These are phyloP conservation scores for Lentinula boryana DNA, from an alignment of 768 basidiomycete species.

Conservation along the genomic window DNA sequence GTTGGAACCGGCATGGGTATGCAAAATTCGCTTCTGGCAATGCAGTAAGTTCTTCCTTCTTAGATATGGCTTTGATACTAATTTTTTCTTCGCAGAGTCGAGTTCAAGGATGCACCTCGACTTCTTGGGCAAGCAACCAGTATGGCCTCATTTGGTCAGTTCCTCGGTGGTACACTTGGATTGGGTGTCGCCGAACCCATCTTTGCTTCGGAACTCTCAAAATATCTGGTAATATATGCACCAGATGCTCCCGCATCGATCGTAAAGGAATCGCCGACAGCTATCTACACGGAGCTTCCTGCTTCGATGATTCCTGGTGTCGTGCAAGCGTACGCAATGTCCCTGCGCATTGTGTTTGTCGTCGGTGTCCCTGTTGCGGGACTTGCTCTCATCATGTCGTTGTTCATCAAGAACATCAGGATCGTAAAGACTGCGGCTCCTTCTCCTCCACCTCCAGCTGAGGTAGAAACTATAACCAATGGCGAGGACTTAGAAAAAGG, in stretches of 20 bases:
- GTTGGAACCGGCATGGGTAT: constrained; percentile 12
- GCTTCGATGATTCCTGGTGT: constrained; percentile 9
- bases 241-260: constrained; percentile 8
- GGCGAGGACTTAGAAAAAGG: background rate
- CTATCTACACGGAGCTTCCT: constrained; percentile 9
- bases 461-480: background rate
- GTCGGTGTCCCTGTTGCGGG: constrained; percentile 2
- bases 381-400: background rate
- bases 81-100: constrained; percentile 2
- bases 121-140: constrained; percentile 11
- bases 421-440: background rate
- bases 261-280: constrained; percentile 8
- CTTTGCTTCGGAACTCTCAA: constrained; percentile 6
- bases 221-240: constrained; percentile 9
- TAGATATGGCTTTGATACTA: background rate
- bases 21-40: constrained; percentile 15
- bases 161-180: constrained; percentile 12
- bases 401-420: constrained; percentile 4
- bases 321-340: constrained; percentile 4
- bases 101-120: constrained; percentile 7
- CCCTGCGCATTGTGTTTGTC: background rate
- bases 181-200: constrained; percentile 11
- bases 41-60: constrained; percentile 4
- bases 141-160: constrained; percentile 12
- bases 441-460: background rate